Percentiles rank a stretch among this genome's conserved stretches.
Conservation (phyloP, 2,329 filamentous ascomycete species). For the Pestalotiopsis sp. region DNA sequence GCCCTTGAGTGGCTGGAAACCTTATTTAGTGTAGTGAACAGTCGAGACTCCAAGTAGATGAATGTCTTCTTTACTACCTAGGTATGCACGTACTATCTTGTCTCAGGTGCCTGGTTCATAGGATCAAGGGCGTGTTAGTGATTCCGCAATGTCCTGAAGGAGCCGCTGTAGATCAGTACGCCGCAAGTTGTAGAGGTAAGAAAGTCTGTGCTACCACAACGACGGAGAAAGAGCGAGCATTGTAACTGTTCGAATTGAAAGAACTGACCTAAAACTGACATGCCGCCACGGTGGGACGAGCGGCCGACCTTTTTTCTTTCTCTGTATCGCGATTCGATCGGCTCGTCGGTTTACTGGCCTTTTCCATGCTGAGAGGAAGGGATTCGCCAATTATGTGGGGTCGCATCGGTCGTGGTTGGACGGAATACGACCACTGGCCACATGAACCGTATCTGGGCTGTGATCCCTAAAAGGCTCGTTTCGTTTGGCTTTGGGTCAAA, state of each 20-base stretch:
- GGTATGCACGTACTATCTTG: neutral
- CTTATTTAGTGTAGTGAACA: neutral
- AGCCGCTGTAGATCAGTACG: neutral
- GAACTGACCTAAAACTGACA: neutral
- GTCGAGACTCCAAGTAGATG: too few species aligned
- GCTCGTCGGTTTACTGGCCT: neutral
- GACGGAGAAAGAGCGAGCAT: too few species aligned
- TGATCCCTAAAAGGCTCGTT: neutral
- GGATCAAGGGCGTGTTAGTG: neutral
- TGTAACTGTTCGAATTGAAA: neutral
- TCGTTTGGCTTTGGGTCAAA: neutral
- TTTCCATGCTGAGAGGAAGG: constrained; percentile 3
- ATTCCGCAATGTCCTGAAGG: neutral
- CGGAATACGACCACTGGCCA: constrained; percentile 16
- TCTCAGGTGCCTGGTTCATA: neutral
- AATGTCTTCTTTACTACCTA: too few species aligned
- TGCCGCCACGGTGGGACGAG: neutral
- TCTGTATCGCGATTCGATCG: neutral
- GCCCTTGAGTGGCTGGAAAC: neutral
- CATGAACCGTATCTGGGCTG: neutral
- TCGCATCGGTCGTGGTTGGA: constrained; percentile 17
- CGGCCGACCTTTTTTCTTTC: neutral
- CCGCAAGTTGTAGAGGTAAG: too few species aligned
- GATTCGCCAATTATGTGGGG: constrained; percentile 15
- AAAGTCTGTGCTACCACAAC: too few species aligned